Percentiles rank a stretch among this genome's conserved stretches.
phyloP scores from a whole-genome alignment of 129 eudicot genomes.

The Scalesia atractyloides region DNA sequence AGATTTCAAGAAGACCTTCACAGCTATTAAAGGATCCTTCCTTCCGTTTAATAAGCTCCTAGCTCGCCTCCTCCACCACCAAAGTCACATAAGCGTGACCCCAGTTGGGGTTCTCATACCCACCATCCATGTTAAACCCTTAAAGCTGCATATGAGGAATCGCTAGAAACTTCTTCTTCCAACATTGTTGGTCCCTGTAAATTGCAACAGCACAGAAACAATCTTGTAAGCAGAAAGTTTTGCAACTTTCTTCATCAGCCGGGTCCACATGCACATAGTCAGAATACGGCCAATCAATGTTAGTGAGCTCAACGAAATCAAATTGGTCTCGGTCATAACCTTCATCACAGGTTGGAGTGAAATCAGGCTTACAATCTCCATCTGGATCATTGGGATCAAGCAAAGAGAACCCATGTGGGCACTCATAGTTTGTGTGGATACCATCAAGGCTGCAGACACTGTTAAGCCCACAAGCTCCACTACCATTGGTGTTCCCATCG shows the following conservation, averaged over 20 bases:
- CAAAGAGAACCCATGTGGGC: neutral
- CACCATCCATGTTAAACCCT: too few relatives aligned
- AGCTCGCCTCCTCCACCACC: too few relatives aligned
- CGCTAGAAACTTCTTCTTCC: neutral
- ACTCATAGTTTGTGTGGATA: neutral
- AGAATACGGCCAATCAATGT: neutral
- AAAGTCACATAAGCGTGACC: too few relatives aligned
- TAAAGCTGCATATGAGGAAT: too few relatives aligned
- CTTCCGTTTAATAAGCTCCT: too few relatives aligned
- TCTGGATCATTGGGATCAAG: neutral
- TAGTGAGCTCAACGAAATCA: neutral
- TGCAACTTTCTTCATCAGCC: neutral
- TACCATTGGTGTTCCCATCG: neutral
- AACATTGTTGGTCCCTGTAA: neutral
- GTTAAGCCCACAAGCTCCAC: neutral
- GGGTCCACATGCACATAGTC: neutral
- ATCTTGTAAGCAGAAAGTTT: neutral
- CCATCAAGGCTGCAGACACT: conserved; percentile 6
- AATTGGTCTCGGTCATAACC: neutral
- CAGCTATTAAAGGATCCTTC: too few relatives aligned
- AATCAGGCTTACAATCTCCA: neutral
- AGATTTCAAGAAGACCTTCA: too few relatives aligned
- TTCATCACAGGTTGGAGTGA: neutral
- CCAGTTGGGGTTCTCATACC: too few relatives aligned
- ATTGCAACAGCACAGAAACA: conserved; percentile 7